Evolutionary conservation across 179 eudicot species (phyloP).

Genomic region (Amaranthus tricolor): DNA sequence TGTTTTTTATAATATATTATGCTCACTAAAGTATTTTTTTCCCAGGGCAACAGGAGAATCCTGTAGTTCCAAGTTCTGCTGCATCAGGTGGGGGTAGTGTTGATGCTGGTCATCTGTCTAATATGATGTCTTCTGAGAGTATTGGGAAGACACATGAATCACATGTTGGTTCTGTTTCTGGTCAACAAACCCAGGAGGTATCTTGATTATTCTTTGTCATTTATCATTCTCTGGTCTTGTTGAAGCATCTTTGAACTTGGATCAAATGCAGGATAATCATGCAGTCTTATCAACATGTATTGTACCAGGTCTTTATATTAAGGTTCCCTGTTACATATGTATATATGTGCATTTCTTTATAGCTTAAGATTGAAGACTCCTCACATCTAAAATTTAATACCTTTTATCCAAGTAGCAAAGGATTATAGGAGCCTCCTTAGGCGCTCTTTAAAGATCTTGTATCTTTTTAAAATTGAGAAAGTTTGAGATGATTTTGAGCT

Average conservation of each 20-base stretch:
- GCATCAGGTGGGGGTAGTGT: slow-evolving; percentile 33
- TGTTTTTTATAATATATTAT: background rate
- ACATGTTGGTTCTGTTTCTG: slow-evolving; percentile 16
- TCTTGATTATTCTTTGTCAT: background rate
- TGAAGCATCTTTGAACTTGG: slow-evolving; percentile 7
- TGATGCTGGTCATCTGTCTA: slow-evolving; percentile 20
- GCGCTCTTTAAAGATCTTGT: background rate
- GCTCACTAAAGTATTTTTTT: slow-evolving; percentile 15
- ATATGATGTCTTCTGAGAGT: slow-evolving; percentile 21
- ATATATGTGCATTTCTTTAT: background rate
- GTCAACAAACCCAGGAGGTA: slow-evolving; percentile 40
- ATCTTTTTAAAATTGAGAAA: background rate
- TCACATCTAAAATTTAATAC: background rate
- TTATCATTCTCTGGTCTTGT: slow-evolving; percentile 7
- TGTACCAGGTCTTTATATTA: background rate
- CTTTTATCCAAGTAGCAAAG: background rate
- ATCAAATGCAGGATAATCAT: background rate
- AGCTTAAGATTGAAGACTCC: background rate
- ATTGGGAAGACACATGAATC: slow-evolving; percentile 32
- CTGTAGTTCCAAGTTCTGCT: slow-evolving; percentile 36
- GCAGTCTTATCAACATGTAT: background rate
- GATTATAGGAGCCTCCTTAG: background rate
- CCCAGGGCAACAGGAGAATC: slow-evolving; percentile 44
- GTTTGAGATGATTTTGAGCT: background rate
- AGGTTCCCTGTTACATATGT: background rate